phyloP scores from a whole-genome alignment of 106 monocot genomes.

The Apostasia shenzhenica region DNA sequence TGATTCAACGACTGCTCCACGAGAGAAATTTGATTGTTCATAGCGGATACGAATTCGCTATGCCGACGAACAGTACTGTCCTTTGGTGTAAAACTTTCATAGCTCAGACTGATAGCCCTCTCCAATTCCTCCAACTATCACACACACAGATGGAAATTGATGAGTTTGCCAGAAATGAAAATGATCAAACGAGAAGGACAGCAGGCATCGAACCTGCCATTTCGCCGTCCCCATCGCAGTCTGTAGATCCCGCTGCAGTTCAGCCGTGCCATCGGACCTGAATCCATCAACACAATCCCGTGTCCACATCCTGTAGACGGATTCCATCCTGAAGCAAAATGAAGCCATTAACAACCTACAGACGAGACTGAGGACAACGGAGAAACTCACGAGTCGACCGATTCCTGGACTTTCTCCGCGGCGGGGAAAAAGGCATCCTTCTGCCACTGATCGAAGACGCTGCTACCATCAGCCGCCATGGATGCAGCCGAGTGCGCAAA shows the following conservation, averaged over 20 bases:
- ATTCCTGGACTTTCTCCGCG: conserved; percentile 87
- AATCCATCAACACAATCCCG: conserved; percentile 25
- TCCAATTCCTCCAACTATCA: conserved; percentile 83
- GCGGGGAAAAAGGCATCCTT: conserved; percentile 81
- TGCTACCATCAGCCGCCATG: not conserved
- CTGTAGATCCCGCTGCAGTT: conserved; percentile 55
- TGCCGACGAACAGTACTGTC: conserved; percentile 30
- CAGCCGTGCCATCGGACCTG: conserved; percentile 22
- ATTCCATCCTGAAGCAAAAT: conserved; percentile 59
- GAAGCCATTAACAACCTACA: not conserved
- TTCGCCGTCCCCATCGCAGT: conserved; percentile 78
- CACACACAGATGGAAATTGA: not conserved
- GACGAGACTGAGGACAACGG: not conserved
- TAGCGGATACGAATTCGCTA: conserved; percentile 37
- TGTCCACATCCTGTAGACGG: conserved; percentile 67
- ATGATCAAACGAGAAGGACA: not conserved
- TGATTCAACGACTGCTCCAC: conserved; percentile 28
- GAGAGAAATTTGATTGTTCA: conserved; percentile 28
- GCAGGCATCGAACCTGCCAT: conserved; percentile 58
- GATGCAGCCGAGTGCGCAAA: too few relatives aligned
- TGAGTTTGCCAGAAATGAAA: not conserved
- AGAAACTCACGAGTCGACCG: conserved; percentile 52
- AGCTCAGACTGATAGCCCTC: conserved; percentile 32
- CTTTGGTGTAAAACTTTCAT: conserved; percentile 27
- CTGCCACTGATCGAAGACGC: conserved; percentile 72